These are phyloP conservation scores for Rhizophagus clarus DNA, from an alignment of 192 early-diverging fungal species.

Conservation along the genomic window DNA sequence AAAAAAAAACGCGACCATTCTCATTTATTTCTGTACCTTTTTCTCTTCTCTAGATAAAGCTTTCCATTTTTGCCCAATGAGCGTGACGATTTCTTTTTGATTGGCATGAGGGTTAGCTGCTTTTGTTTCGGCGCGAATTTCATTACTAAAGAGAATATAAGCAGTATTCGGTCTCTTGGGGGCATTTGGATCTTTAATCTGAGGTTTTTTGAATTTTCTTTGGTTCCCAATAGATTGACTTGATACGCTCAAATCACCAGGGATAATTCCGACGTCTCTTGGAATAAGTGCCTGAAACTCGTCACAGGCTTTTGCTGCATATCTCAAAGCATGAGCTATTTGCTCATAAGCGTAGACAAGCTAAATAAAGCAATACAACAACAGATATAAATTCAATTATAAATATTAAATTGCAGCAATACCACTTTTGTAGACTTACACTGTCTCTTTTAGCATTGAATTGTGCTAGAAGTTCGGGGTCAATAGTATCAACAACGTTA, in stretches of 20 bases:
- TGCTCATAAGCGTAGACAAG: conserved; percentile 24
- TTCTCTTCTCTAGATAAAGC: conserved; percentile 26
- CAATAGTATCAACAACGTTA: conserved; percentile 5
- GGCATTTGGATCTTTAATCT: conserved; percentile 77
- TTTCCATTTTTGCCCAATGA: conserved; percentile 31
- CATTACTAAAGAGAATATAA: conserved; percentile 91
- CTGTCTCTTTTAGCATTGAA: conserved; percentile 10
- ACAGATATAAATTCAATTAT: neutral
- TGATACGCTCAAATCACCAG: neutral
- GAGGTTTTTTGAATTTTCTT: conserved; percentile 23
- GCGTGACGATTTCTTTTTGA: conserved; percentile 31
- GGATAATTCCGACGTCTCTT: conserved; percentile 19
- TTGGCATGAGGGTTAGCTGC: conserved; percentile 75
- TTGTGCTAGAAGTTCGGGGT: conserved; percentile 19
- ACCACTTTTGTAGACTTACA: neutral
- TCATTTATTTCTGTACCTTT: conserved; percentile 3
- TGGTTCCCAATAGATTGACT: neutral
- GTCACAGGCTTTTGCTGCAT: conserved; percentile 25
- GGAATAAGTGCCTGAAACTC: conserved; percentile 31
- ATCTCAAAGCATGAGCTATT: conserved; percentile 23
- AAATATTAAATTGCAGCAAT: neutral
- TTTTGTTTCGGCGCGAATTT: conserved; percentile 75
- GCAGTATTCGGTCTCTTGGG: conserved; percentile 93
- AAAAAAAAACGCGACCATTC: neutral
- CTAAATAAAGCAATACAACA: neutral